Conservation (phyloP, 805 yeast genomes). For the Clavispora phyllophila region DNA sequence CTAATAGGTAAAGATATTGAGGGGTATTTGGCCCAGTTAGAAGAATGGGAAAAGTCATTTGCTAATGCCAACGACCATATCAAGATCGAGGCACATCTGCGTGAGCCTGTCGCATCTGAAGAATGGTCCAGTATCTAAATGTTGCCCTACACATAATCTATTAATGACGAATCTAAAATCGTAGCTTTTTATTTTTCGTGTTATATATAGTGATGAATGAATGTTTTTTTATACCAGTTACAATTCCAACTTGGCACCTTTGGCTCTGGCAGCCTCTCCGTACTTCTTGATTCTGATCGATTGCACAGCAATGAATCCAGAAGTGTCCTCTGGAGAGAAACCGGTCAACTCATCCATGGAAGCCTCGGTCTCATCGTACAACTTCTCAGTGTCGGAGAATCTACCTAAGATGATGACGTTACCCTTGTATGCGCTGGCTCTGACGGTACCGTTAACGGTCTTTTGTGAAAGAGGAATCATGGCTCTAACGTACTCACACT, state of each 20-base stretch:
- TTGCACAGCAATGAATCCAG: constrained; percentile 97
- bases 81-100: not conserved
- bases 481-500: constrained; percentile 89
- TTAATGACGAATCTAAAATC: not conserved
- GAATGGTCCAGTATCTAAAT: not conserved
- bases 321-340: constrained; percentile 92
- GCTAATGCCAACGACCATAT: no score
- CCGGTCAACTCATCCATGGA: constrained; percentile 99
- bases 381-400: constrained; percentile 90
- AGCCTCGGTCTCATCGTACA: constrained; percentile 96
- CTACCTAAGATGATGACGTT: constrained; percentile 81
- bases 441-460: constrained; percentile 94
- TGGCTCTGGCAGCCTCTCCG: constrained; percentile 90
- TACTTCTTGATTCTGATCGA: constrained; percentile 97
- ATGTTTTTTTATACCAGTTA: constrained; percentile 19
- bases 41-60: not conserved
- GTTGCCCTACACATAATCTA: no score
- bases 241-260: constrained; percentile 50
- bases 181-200: not conserved
- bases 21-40: not conserved
- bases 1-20: constrained; percentile 22
- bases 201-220: not conserved
- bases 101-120: no score
- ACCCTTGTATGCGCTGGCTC: constrained; percentile 93
- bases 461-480: constrained; percentile 94